Percentiles rank a stretch among this genome's conserved stretches.
These are phyloP conservation scores for Hypholoma sublateritium DNA, from an alignment of 768 basidiomycete species.

Conservation along the genomic window DNA sequence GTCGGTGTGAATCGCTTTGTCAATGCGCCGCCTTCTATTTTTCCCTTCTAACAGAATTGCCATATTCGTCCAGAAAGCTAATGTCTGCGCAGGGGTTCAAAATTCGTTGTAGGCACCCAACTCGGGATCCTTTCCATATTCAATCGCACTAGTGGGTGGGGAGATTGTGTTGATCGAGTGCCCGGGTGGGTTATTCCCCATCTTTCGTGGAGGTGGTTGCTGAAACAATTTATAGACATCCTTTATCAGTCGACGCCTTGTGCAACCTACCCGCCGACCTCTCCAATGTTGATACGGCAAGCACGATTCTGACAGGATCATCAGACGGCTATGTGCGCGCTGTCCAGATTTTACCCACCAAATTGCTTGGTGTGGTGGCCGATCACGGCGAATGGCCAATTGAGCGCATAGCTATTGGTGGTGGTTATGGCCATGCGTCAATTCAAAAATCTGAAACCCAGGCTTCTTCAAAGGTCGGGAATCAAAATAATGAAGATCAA, in stretches of 20 bases:
- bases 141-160: constrained; percentile 85
- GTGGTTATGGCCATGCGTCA: constrained; percentile 32
- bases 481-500: constrained; percentile 14
- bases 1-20: not conserved
- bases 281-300: constrained; percentile 59
- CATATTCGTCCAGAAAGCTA: not conserved
- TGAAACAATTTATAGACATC: constrained; percentile 60
- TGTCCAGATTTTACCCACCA: constrained; percentile 85
- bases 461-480: constrained; percentile 9
- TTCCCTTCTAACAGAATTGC: not conserved
- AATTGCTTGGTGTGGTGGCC: constrained; percentile 85
- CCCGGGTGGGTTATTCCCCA: constrained; percentile 59
- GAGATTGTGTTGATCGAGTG: constrained; percentile 88
- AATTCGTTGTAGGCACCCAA: constrained; percentile 87
- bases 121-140: constrained; percentile 88
- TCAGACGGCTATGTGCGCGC: constrained; percentile 90
- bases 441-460: constrained; percentile 24
- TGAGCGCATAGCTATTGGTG: constrained; percentile 74
- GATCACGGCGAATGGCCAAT: constrained; percentile 93
- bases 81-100: constrained; percentile 54
- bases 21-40: not conserved
- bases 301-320: constrained; percentile 83
- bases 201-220: constrained; percentile 6
- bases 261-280: constrained; percentile 68
- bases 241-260: constrained; percentile 86